Conservation (phyloP, 495 filamentous ascomycete species). For the Wilcoxina mikolae region DNA sequence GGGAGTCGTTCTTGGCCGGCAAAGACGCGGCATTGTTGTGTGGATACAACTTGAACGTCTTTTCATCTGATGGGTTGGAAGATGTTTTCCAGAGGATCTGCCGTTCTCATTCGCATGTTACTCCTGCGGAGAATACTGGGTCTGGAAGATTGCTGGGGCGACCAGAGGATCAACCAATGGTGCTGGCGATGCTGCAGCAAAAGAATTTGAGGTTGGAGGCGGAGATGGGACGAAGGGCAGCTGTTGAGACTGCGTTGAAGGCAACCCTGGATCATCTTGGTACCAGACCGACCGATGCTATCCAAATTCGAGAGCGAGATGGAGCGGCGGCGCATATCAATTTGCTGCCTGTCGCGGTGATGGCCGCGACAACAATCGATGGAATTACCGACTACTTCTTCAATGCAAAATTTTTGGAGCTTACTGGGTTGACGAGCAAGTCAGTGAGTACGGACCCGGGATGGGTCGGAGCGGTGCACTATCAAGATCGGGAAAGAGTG, state of each 20-base stretch:
- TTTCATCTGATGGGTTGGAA: conserved; percentile 24
- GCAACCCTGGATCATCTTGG: conserved; percentile 22
- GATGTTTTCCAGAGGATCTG: conserved; percentile 29
- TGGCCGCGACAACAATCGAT: conserved; percentile 21
- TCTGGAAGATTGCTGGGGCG: conserved; percentile 10
- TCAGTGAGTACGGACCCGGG: conserved; percentile 19
- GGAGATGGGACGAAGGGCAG: conserved; percentile 18
- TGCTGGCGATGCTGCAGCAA: conserved; percentile 28
- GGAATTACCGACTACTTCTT: conserved; percentile 24
- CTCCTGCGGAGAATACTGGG: conserved; percentile 22
- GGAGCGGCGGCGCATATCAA: conserved; percentile 4
- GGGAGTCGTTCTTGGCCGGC: conserved; percentile 25
- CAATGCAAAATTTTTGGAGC: conserved; percentile 23
- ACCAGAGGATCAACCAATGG: conserved; percentile 19
- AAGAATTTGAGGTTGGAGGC: conserved; percentile 25
- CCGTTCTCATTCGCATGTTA: conserved; percentile 22
- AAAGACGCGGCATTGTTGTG: conserved; percentile 26
- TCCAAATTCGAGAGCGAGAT: conserved; percentile 8
- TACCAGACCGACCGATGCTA: conserved; percentile 9
- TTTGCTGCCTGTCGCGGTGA: conserved; percentile 20
- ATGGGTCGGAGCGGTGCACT: conserved; percentile 25
- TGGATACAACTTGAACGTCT: conserved; percentile 29
- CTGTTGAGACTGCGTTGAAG: conserved; percentile 20
- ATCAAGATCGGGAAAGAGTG: conserved; percentile 22
- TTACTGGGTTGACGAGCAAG: conserved; percentile 17